Conservation (phyloP, 495 filamentous ascomycete genomes). For the Aspergillus nanangensis region DNA sequence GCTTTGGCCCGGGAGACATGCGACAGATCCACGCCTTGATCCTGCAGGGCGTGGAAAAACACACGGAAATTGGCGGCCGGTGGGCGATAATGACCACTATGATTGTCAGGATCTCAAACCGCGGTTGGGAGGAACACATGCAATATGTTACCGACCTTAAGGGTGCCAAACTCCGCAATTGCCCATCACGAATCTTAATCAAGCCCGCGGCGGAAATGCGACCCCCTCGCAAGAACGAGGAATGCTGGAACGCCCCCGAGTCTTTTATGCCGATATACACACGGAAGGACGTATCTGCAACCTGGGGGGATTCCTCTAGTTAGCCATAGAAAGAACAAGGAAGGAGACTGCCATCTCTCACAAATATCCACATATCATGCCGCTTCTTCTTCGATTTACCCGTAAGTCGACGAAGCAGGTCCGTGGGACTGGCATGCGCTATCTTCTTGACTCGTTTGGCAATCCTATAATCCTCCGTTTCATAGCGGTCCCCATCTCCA, state of each 20-base stretch:
- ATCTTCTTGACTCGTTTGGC: conserved; percentile 59
- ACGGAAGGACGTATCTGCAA: conserved; percentile 75
- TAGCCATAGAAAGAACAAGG: background rate
- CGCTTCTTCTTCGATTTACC: conserved; percentile 67
- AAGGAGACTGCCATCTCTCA: conserved; percentile 15
- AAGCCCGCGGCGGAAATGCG: conserved; percentile 79
- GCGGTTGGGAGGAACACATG: background rate
- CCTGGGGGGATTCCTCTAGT: no score
- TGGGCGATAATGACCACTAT: conserved; percentile 81
- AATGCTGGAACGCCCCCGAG: conserved; percentile 85
- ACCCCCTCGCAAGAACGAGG: conserved; percentile 76
- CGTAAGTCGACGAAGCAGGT: conserved; percentile 66
- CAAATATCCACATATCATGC: conserved; percentile 83
- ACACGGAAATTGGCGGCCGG: conserved; percentile 73
- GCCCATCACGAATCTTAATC: conserved; percentile 79
- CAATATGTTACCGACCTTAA: conserved; percentile 21
- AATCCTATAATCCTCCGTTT: conserved; percentile 47
- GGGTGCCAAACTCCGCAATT: conserved; percentile 52
- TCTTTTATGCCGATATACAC: conserved; percentile 91
- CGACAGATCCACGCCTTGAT: conserved; percentile 74
- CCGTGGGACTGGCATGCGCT: conserved; percentile 61
- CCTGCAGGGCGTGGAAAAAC: conserved; percentile 68
- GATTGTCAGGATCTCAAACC: conserved; percentile 12
- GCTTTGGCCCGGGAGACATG: conserved; percentile 71
- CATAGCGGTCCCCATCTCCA: conserved; percentile 40